A percentile compares a stretch with the other conserved stretches of the same genome.
phyloP scores from a whole-genome alignment of 768 basidiomycete species.

The Clitopilus passeckerianus region DNA sequence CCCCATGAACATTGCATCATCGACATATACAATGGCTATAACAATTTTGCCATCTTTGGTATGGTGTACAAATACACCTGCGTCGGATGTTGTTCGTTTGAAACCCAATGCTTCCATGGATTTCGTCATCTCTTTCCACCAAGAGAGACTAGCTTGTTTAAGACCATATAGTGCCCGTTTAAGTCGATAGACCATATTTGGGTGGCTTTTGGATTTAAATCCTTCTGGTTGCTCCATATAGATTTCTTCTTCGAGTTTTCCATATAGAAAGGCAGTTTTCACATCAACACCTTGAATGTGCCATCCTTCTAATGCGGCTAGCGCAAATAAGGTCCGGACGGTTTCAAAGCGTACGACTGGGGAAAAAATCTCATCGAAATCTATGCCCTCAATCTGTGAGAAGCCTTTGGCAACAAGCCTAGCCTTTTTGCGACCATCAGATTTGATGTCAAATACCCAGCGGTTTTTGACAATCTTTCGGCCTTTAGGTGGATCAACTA shows the following conservation, averaged over 20 bases:
- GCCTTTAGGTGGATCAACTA: slow-evolving; percentile 7
- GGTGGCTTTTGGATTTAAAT: neutral
- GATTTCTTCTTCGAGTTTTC: neutral
- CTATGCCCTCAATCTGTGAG: neutral
- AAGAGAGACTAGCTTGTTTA: slow-evolving; percentile 6
- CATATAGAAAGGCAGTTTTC: neutral
- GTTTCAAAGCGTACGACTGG: neutral
- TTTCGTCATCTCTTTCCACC: neutral
- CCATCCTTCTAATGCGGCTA: neutral
- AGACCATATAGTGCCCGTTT: slow-evolving; percentile 6
- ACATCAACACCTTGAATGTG: neutral
- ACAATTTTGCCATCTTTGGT: slow-evolving; percentile 3
- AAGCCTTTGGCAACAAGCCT: slow-evolving; percentile 14
- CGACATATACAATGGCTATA: slow-evolving; percentile 7
- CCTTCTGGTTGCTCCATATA: slow-evolving; percentile 3
- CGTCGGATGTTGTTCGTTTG: slow-evolving; percentile 1
- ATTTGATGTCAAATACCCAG: slow-evolving; percentile 15
- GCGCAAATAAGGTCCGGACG: neutral
- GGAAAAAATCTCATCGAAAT: neutral
- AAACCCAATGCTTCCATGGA: slow-evolving; percentile 5
- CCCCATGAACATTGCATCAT: slow-evolving; percentile 8
- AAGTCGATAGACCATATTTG: slow-evolving; percentile 1
- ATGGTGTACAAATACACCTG: slow-evolving; percentile 7
- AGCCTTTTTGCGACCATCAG: slow-evolving; percentile 11
- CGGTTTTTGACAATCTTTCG: slow-evolving; percentile 10